Base-by-base conservation (phyloP, 1,139 yeast species). In the Geotrichum europaeum region DNA sequence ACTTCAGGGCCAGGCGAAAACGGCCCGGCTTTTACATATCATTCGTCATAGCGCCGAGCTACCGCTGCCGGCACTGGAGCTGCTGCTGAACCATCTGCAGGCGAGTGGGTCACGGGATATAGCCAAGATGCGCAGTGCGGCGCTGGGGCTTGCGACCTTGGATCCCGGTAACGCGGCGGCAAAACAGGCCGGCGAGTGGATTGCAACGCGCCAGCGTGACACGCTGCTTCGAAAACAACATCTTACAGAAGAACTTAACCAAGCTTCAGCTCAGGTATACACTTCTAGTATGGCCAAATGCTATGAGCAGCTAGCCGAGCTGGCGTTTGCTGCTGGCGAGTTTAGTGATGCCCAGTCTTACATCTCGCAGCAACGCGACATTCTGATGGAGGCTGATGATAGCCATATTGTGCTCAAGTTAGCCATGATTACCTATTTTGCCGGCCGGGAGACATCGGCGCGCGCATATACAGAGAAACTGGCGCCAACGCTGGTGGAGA, bases 1-100 rank as follows among this genome's bases (percentile, higher is more conserved):
- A 22, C 59, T 55, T 43, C 24, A 40, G 15, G 61, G 63, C 22
- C 56, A 59, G 15, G 63, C 60, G 6, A 61, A 58, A 50, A 47
- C 58, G 9, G 36, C 22, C 22, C 58, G 62, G 4, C 51, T 61
- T 3, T 34, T 43, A 9, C 63, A 61, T 45, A 49, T 61, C 20
- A 51, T 58, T 15, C 28, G 28, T 3, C 49, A 30, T n/a, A 54
- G 58, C 43, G 32, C 20, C 3, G 54, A 54, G 25, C 56, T 59
- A 2, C 47, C n/a, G 4, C 32, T 25, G 1, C 34, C 45, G 18
- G 58, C 56, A 6, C 40, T 59, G n/a, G 25, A 34, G 22, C 15
- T 47, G 12, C 54, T 59, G 13, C 36, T 43, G 24, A 49, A 25
- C 6, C 56, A 55, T 30, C n/a, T 59, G 9, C 18, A 55, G 15